These are phyloP conservation scores for Lactarius trivialis DNA, from an alignment of 768 basidiomycete genomes.

Conservation along the genomic window DNA sequence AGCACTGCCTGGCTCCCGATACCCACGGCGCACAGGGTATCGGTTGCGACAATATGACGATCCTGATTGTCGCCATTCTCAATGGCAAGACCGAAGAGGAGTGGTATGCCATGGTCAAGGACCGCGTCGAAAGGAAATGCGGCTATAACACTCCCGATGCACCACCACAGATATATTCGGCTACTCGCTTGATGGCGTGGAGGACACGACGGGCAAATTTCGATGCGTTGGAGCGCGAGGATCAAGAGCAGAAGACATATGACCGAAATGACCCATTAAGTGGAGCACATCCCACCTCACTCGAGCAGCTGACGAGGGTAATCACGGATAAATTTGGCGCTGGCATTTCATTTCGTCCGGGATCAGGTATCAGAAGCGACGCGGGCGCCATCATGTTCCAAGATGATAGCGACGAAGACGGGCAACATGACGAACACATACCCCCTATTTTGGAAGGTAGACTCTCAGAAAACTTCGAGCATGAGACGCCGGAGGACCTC, in stretches of 20 bases:
- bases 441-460: conserved; percentile 21
- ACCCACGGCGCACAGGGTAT: conserved; percentile 86
- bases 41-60: conserved; percentile 99
- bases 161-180: conserved; percentile 71
- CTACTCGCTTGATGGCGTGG: conserved; percentile 56
- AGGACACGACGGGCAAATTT: conserved; percentile 40
- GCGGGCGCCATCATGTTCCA: conserved; percentile 55
- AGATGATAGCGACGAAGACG: conserved; percentile 54
- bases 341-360: conserved; percentile 62
- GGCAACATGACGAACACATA: conserved; percentile 13
- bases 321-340: conserved; percentile 10
- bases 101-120: conserved; percentile 86
- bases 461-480: conserved; percentile 44
- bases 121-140: conserved; percentile 68
- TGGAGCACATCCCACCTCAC: conserved; percentile 2
- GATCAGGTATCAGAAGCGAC: conserved; percentile 45
- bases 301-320: conserved; percentile 19
- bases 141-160: conserved; percentile 74
- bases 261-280: conserved; percentile 5
- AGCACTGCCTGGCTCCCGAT: conserved; percentile 91
- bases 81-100: conserved; percentile 83
- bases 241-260: conserved; percentile 28
- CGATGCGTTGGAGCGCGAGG: conserved; percentile 47
- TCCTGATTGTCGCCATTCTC: conserved; percentile 83
- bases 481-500: conserved; percentile 57